phyloP scores from a whole-genome alignment of 163 green algal species.

The Scenedesmus sp. region DNA sequence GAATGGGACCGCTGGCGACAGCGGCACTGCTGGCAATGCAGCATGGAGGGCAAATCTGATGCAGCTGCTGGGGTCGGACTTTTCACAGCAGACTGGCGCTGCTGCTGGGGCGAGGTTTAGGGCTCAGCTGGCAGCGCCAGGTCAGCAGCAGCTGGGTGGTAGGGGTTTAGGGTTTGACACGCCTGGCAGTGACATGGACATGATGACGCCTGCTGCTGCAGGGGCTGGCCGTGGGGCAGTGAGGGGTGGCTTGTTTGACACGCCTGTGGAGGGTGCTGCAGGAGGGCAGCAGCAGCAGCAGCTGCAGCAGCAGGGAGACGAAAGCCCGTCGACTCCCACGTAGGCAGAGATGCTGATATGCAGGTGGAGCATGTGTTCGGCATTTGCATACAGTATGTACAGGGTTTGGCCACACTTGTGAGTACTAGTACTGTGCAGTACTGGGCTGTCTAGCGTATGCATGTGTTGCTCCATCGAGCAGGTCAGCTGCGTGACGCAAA shows the following conservation, averaged over 20 bases:
- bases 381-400: too few species aligned
- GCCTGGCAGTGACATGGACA: slow-evolving; percentile 3
- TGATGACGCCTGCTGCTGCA: background rate
- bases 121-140: slow-evolving; percentile 4
- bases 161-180: background rate
- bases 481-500: too few species aligned
- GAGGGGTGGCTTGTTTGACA: slow-evolving; percentile 36
- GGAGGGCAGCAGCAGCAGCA: background rate
- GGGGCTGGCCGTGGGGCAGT: background rate
- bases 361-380: background rate
- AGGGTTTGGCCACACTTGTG: background rate
- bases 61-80: slow-evolving; percentile 26
- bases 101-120: background rate
- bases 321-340: background rate
- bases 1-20: background rate
- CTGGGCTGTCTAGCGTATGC: too few species aligned
- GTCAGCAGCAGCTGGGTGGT: background rate
- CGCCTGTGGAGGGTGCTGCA: background rate
- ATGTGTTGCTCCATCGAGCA: too few species aligned
- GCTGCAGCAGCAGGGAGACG: background rate
- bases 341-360: background rate
- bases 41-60: background rate
- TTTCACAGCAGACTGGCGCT: slow-evolving; percentile 16
- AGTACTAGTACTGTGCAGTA: background rate
- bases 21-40: background rate